These are phyloP conservation scores for Ananas comosus DNA, from an alignment of 176 grass and related monocot species.

Conservation along the genomic window DNA sequence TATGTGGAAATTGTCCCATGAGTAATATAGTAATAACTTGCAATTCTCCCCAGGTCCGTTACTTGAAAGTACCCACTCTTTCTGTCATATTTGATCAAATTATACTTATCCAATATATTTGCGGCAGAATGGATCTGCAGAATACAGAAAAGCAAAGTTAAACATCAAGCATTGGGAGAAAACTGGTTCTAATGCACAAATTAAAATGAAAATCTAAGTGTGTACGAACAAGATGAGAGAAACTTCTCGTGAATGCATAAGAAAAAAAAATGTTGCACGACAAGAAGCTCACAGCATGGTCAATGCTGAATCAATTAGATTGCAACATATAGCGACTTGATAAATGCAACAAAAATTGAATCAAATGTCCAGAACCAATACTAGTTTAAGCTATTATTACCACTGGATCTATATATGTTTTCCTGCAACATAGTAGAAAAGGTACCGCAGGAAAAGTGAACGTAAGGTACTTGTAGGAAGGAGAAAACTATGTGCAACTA, in stretches of 20 bases:
- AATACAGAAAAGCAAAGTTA: slow-evolving; percentile 16
- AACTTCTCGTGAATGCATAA: not conserved
- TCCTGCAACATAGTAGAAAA: too few relatives aligned
- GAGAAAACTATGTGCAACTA: too few relatives aligned
- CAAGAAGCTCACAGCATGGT: not conserved
- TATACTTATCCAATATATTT: slow-evolving; percentile 92
- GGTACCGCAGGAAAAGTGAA: too few relatives aligned
- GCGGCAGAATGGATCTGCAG: slow-evolving; percentile 88
- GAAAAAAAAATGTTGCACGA: not conserved
- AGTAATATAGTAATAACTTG: slow-evolving; percentile 92
- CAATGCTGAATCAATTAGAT: not conserved
- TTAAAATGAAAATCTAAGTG: not conserved
- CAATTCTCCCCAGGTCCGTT: slow-evolving; percentile 84
- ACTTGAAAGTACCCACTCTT: slow-evolving; percentile 97
- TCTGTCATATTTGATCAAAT: slow-evolving; percentile 86
- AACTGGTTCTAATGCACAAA: not conserved
- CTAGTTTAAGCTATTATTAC: too few relatives aligned
- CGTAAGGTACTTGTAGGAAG: too few relatives aligned
- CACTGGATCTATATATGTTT: too few relatives aligned
- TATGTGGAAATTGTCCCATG: slow-evolving; percentile 90
- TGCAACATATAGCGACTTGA: not conserved
- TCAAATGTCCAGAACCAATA: too few relatives aligned
- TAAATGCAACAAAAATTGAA: too few relatives aligned
- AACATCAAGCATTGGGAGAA: not conserved
- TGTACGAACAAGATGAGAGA: not conserved